Percentiles rank a stretch among this genome's conserved stretches.
These are phyloP conservation scores for Cercospora citrullina DNA, from an alignment of 2,329 filamentous ascomycete species.

Conservation along the genomic window DNA sequence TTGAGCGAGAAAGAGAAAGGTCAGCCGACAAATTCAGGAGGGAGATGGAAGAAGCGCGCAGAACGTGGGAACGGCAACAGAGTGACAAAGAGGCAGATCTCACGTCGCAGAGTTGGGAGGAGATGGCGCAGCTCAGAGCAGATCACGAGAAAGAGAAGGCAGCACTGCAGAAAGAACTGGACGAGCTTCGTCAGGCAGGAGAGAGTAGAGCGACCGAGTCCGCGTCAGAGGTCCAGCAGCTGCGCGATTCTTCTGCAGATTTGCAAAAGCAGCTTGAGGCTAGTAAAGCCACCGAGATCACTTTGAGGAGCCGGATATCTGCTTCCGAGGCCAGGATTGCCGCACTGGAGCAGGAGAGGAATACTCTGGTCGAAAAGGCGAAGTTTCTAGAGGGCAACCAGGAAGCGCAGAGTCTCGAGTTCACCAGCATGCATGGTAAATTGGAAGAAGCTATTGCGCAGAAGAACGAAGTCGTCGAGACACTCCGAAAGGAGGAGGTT, in stretches of 20 bases:
- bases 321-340: constrained; percentile 54
- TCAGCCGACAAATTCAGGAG: constrained; percentile 57
- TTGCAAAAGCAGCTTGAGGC: constrained; percentile 30
- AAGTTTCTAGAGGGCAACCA: constrained; percentile 87
- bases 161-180: constrained; percentile 56
- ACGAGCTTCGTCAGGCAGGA: constrained; percentile 52
- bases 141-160: constrained; percentile 67
- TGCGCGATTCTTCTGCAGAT: constrained; percentile 32
- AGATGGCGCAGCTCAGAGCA: constrained; percentile 64
- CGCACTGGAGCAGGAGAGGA: constrained; percentile 71
- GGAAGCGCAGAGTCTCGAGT: constrained; percentile 84
- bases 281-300: constrained; percentile 62
- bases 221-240: constrained; percentile 51
- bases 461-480: constrained; percentile 71
- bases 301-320: constrained; percentile 56
- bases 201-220: constrained; percentile 57
- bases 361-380: constrained; percentile 76
- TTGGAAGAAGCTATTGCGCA: constrained; percentile 74
- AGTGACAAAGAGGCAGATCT: constrained; percentile 59
- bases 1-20: constrained; percentile 50
- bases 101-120: constrained; percentile 64
- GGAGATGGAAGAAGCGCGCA: constrained; percentile 51
- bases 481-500: constrained; percentile 87
- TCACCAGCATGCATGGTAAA: constrained; percentile 75
- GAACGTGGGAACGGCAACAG: constrained; percentile 45